A percentile compares a stretch with the other conserved stretches of the same genome.
These are phyloP conservation scores for Anisogramma anomala DNA, from an alignment of 2,329 filamentous ascomycete species.

Conservation along the genomic window DNA sequence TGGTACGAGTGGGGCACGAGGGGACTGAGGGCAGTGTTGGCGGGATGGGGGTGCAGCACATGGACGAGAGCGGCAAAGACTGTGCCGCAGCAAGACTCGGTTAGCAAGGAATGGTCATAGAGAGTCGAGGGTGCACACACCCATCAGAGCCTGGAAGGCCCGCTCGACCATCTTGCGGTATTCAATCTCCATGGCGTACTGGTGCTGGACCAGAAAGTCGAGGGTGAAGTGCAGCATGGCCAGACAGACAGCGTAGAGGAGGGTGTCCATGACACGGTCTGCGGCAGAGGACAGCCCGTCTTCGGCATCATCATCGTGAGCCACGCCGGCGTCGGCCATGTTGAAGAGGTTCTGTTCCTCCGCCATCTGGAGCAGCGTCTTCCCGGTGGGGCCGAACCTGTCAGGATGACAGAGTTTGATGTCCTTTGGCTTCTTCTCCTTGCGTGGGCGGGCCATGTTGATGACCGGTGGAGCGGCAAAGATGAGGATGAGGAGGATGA, in stretches of 20 bases:
- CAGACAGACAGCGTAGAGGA: slow-evolving; percentile 50
- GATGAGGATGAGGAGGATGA: not conserved
- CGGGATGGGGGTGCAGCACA: slow-evolving; percentile 41
- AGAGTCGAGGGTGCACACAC: no score
- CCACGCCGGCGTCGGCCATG: slow-evolving; percentile 32
- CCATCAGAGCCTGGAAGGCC: slow-evolving; percentile 38
- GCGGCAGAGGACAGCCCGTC: slow-evolving; percentile 30
- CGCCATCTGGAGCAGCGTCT: slow-evolving; percentile 65
- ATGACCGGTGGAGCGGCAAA: not conserved
- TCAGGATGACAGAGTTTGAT: slow-evolving; percentile 60
- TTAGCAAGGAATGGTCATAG: no score
- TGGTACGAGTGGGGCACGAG: slow-evolving; percentile 36
- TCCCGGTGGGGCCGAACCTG: slow-evolving; percentile 46
- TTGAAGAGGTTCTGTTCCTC: slow-evolving; percentile 49
- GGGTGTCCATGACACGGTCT: slow-evolving; percentile 42
- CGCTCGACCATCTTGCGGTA: slow-evolving; percentile 46
- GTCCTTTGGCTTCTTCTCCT: slow-evolving; percentile 34
- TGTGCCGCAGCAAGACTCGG: slow-evolving; percentile 20
- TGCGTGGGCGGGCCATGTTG: slow-evolving; percentile 39
- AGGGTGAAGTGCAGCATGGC: slow-evolving; percentile 66
- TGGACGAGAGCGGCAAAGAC: slow-evolving; percentile 46
- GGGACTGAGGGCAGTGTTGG: slow-evolving; percentile 38
- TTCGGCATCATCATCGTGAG: slow-evolving; percentile 23
- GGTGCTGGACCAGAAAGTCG: slow-evolving; percentile 66
- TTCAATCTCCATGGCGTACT: slow-evolving; percentile 57